Conservation (phyloP, 768 basidiomycete species). For the Hericium rajendrae region DNA sequence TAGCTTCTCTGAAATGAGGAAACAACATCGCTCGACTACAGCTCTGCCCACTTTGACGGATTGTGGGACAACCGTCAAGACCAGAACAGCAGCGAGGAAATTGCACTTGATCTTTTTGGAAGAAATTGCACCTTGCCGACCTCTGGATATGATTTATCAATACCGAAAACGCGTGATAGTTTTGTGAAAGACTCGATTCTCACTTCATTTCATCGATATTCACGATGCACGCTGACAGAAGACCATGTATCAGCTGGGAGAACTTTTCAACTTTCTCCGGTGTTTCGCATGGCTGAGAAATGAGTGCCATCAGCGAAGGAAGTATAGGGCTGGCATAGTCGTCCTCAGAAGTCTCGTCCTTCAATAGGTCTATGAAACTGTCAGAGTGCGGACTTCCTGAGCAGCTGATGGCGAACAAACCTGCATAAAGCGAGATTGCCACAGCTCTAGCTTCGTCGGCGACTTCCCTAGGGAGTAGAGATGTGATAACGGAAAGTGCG, state of each 20-base stretch:
- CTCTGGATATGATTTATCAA: constrained; percentile 33
- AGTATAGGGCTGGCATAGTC: constrained; percentile 78
- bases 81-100: constrained; percentile 73
- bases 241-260: constrained; percentile 57
- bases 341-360: constrained; percentile 72
- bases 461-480: constrained; percentile 41
- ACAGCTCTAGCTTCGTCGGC: constrained; percentile 74
- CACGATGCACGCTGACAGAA: constrained; percentile 76
- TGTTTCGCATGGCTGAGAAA: constrained; percentile 37
- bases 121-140: constrained; percentile 68
- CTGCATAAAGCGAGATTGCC: constrained; percentile 69
- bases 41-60: constrained; percentile 58
- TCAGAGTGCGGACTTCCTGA: constrained; percentile 1
- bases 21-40: constrained; percentile 78
- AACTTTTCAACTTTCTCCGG: constrained; percentile 35
- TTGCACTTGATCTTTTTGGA: constrained; percentile 85
- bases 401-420: constrained; percentile 28
- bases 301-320: constrained; percentile 65
- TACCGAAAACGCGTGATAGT: neutral
- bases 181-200: constrained; percentile 14
- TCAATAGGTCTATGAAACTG: constrained; percentile 52
- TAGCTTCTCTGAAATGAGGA: constrained; percentile 74
- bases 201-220: constrained; percentile 92
- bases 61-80: constrained; percentile 71
- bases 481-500: constrained; percentile 50